Conservation (phyloP, 768 basidiomycete genomes). For the Nidularia pulvinata region DNA sequence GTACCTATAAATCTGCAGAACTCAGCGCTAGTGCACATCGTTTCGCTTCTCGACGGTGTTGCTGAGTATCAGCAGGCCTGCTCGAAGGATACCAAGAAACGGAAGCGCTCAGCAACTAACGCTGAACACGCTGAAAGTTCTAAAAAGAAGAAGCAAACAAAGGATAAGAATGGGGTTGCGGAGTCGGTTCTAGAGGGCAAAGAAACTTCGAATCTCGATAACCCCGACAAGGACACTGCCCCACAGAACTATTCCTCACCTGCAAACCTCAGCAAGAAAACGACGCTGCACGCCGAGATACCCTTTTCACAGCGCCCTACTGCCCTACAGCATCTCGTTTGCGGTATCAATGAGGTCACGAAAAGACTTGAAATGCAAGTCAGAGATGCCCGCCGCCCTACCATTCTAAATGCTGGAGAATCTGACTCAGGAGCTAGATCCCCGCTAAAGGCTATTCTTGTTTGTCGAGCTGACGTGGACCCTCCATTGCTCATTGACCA, state of each 20-base stretch:
- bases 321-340: constrained; percentile 44
- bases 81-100: constrained; percentile 29
- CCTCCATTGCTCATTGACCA: constrained; percentile 74
- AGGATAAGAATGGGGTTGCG: not conserved
- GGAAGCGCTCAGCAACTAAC: constrained; percentile 24
- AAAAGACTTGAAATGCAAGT: constrained; percentile 66
- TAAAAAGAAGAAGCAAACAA: not conserved
- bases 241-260: too few species aligned
- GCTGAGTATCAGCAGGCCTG: constrained; percentile 37
- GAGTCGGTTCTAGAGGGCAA: not conserved
- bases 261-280: too few species aligned
- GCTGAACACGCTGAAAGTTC: constrained; percentile 2
- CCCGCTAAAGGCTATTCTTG: constrained; percentile 51
- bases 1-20: constrained; percentile 67
- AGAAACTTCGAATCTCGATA: too few species aligned
- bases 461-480: constrained; percentile 75
- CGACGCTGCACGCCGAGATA: constrained; percentile 3
- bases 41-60: constrained; percentile 50
- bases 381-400: constrained; percentile 20
- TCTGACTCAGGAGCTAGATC: constrained; percentile 7
- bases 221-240: not conserved
- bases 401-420: constrained; percentile 15
- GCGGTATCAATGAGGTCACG: constrained; percentile 86
- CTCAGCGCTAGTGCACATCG: constrained; percentile 45
- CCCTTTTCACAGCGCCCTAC: constrained; percentile 19